A percentile compares a stretch with the other conserved stretches of the same genome.
phyloP scores from a whole-genome alignment of 2,329 filamentous ascomycete genomes.

The Bimuria novae-zelandiae region DNA sequence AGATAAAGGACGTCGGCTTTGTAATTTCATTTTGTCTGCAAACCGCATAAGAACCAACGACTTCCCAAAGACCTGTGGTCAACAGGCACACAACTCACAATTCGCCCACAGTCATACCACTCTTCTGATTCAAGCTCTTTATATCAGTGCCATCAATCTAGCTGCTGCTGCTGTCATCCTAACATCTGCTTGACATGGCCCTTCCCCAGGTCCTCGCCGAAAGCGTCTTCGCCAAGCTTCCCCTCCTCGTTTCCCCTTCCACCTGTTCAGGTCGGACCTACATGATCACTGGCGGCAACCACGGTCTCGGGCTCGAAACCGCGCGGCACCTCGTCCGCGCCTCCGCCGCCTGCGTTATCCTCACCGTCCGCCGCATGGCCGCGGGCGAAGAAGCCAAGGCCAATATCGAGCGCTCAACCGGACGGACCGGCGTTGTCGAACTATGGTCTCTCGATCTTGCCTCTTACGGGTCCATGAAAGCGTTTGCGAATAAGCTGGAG shows the following conservation, averaged over 20 bases:
- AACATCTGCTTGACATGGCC: background rate
- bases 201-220: conserved; percentile 11
- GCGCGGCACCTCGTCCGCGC: conserved; percentile 47
- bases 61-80: too few relatives aligned
- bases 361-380: conserved; percentile 47
- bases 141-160: too few relatives aligned
- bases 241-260: conserved; percentile 3
- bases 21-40: background rate
- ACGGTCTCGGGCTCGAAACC: conserved; percentile 37
- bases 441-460: conserved; percentile 52
- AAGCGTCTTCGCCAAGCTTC: conserved; percentile 13
- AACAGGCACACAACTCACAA: background rate
- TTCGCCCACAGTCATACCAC: background rate
- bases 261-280: conserved; percentile 37
- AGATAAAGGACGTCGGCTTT: background rate
- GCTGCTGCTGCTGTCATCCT: too few relatives aligned
- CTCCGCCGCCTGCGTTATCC: conserved; percentile 44
- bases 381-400: conserved; percentile 48
- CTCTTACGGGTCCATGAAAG: conserved; percentile 43
- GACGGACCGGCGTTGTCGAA: conserved; percentile 40
- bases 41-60: background rate
- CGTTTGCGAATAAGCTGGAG: conserved; percentile 31
- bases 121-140: background rate
- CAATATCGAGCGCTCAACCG: conserved; percentile 44
- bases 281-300: conserved; percentile 54